phyloP scores from a whole-genome alignment of 2,329 filamentous ascomycete species.

The Coleophoma cylindrospora region DNA sequence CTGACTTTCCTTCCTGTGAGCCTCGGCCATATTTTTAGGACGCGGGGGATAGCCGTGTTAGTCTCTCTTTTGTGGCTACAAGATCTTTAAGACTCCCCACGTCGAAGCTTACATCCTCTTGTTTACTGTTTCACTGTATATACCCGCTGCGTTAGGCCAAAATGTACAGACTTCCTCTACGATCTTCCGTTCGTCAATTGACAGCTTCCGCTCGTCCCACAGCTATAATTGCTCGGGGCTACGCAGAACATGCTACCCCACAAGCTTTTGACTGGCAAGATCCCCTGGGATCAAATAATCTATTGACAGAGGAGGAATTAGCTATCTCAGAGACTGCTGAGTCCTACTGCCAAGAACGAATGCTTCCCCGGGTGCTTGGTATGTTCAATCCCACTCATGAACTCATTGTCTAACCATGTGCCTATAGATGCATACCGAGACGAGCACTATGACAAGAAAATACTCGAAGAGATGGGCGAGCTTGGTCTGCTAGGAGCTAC shows the following conservation, averaged over 20 bases:
- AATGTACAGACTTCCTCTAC: conserved; percentile 24
- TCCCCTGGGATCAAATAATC: conserved; percentile 66
- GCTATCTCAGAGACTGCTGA: conserved; percentile 89
- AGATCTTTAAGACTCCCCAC: neutral
- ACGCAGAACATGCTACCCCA: conserved; percentile 22
- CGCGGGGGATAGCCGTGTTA: neutral
- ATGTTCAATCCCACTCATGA: conserved; percentile 27
- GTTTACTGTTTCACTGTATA: too few relatives aligned
- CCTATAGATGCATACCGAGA: conserved; percentile 74
- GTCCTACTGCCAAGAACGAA: conserved; percentile 85
- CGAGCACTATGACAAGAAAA: conserved; percentile 80
- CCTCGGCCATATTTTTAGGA: neutral
- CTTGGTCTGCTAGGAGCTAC: conserved; percentile 82
- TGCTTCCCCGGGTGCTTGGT: conserved; percentile 85
- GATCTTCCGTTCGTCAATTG: conserved; percentile 16
- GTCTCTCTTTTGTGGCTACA: neutral
- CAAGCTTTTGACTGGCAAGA: conserved; percentile 83
- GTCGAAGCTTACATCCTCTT: too few relatives aligned
- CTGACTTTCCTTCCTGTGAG: neutral
- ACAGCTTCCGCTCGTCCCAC: conserved; percentile 12
- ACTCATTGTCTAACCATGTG: conserved; percentile 4
- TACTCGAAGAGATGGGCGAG: conserved; percentile 88
- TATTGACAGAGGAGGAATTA: conserved; percentile 85
- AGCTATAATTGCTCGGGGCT: conserved; percentile 11
- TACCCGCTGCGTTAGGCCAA: conserved; percentile 3